phyloP scores from a whole-genome alignment of 139 green algal genomes.

The Ettlia oleoabundans region DNA sequence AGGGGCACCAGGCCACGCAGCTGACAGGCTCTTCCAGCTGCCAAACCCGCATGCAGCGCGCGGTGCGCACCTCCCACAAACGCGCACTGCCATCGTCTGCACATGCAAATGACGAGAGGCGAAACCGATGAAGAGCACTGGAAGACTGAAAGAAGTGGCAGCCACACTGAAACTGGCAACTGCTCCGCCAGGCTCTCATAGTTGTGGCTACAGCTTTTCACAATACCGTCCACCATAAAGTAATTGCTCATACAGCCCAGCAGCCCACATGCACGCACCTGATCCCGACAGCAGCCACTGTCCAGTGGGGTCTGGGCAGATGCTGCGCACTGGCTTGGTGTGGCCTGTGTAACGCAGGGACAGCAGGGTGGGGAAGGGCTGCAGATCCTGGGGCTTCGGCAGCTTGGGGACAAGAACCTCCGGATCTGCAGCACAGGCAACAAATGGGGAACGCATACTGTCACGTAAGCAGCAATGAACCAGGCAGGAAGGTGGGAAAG shows the following conservation, averaged over 20 bases:
- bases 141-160: too few relatives aligned
- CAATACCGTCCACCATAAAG: too few relatives aligned
- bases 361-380: constrained; percentile 90
- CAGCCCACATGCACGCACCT: background rate
- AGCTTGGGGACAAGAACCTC: constrained; percentile 90
- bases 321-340: constrained; percentile 34
- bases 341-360: constrained; percentile 85
- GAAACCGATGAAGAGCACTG: too few relatives aligned
- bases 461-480: too few relatives aligned
- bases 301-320: constrained; percentile 33
- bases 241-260: too few relatives aligned
- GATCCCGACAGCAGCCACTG: constrained; percentile 76
- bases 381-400: constrained; percentile 91
- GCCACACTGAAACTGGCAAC: too few relatives aligned
- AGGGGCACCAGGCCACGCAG: constrained; percentile 81
- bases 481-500: background rate
- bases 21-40: constrained; percentile 57
- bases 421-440: constrained; percentile 56
- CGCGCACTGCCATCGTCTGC: constrained; percentile 71
- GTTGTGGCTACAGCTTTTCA: too few relatives aligned
- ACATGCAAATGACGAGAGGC: constrained; percentile 78
- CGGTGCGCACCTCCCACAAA: constrained; percentile 91
- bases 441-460: background rate
- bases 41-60: constrained; percentile 56
- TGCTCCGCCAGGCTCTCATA: too few relatives aligned